These are phyloP conservation scores for Cytospora leucostoma DNA, from an alignment of 2,329 filamentous ascomycete species.

Conservation along the genomic window DNA sequence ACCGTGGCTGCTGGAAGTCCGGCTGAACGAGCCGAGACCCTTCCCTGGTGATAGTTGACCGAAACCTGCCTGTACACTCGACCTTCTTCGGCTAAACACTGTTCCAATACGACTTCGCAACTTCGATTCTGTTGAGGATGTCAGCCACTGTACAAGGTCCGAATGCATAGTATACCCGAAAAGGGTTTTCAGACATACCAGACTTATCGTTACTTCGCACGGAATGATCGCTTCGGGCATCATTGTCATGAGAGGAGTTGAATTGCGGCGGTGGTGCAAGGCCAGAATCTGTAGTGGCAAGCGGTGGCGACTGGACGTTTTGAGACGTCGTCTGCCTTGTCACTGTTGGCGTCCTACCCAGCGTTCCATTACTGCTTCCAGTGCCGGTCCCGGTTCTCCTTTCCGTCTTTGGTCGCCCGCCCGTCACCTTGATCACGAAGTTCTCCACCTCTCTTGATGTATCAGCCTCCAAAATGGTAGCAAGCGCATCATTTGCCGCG, in stretches of 20 bases:
- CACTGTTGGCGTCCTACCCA: slow-evolving; percentile 23
- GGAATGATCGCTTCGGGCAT: slow-evolving; percentile 50
- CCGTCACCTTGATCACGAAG: slow-evolving; percentile 54
- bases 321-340: slow-evolving; percentile 45
- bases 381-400: slow-evolving; percentile 45
- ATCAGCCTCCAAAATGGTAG: slow-evolving; percentile 80
- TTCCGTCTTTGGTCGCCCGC: slow-evolving; percentile 47
- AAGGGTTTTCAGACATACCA: slow-evolving; percentile 28
- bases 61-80: slow-evolving; percentile 66
- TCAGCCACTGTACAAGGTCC: slow-evolving; percentile 30
- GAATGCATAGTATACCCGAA: neutral
- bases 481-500: slow-evolving; percentile 77
- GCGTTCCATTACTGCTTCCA: slow-evolving; percentile 41
- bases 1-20: slow-evolving; percentile 66
- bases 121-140: slow-evolving; percentile 50
- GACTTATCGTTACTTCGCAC: slow-evolving; percentile 43
- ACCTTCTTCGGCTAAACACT: slow-evolving; percentile 65
- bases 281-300: slow-evolving; percentile 25
- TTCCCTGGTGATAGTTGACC: slow-evolving; percentile 59
- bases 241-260: slow-evolving; percentile 36
- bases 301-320: slow-evolving; percentile 30
- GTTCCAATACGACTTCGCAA: slow-evolving; percentile 67
- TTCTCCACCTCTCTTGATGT: slow-evolving; percentile 83
- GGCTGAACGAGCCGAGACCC: slow-evolving; percentile 57
- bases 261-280: slow-evolving; percentile 21